A percentile compares a stretch with the other conserved stretches of the same genome.
Conservation (phyloP, 352 stramenopile genomes). For the Blastocystis sp. region DNA sequence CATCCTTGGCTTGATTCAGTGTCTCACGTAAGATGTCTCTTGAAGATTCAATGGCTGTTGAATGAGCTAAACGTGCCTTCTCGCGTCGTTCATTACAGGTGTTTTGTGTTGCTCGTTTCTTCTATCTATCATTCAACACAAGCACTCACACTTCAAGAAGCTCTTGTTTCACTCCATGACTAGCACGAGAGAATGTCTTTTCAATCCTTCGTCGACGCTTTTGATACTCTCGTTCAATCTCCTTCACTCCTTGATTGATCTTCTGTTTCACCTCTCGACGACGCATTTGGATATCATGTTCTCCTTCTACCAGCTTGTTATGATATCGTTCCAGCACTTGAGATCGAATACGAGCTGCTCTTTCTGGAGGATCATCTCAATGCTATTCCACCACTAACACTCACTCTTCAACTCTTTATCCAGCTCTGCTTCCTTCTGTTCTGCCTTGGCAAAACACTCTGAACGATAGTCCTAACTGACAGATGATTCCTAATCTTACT, state of each 20-base stretch:
- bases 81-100: not conserved
- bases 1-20: not conserved
- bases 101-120: not conserved
- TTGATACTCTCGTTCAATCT: constrained; percentile 36
- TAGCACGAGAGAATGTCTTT: not conserved
- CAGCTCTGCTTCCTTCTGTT: constrained; percentile 5
- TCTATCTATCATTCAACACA: not conserved
- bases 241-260: constrained; percentile 47
- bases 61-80: not conserved
- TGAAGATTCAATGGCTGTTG: not conserved
- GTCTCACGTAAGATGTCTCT: not conserved
- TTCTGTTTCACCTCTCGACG: not conserved
- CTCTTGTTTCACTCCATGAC: constrained; percentile 2
- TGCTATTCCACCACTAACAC: not conserved
- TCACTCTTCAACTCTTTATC: constrained; percentile 25
- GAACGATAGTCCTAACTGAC: not conserved
- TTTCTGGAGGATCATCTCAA: constrained; percentile 24
- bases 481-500: not conserved
- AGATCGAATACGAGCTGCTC: constrained; percentile 6
- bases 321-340: constrained; percentile 32
- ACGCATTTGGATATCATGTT: not conserved
- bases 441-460: constrained; percentile 23
- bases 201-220: not conserved
- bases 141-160: not conserved
- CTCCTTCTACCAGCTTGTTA: constrained; percentile 14